These are phyloP conservation scores for Volutella citrinella DNA, from an alignment of 2,329 filamentous ascomycete species.

Conservation along the genomic window DNA sequence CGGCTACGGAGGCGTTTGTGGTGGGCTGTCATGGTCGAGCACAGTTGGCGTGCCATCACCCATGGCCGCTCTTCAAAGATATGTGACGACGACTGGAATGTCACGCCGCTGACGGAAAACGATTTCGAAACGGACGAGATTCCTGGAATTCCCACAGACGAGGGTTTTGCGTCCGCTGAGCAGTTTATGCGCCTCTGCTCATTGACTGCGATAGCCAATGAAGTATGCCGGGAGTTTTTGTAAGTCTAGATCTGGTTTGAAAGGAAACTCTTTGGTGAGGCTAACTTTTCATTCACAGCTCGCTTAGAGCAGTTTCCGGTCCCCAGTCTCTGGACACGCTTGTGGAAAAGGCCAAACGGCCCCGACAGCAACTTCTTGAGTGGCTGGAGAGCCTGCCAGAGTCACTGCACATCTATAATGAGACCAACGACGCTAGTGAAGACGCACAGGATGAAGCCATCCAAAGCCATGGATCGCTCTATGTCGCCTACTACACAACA, in stretches of 20 bases:
- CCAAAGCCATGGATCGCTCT: constrained; percentile 10
- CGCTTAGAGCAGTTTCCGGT: constrained; percentile 12
- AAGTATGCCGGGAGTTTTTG: constrained; percentile 13
- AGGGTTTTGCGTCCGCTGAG: constrained; percentile 3
- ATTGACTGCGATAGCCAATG: constrained; percentile 10
- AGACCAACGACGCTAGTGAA: too few relatives aligned
- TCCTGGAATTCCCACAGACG: too few relatives aligned
- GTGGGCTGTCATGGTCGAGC: constrained; percentile 16
- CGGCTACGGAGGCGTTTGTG: constrained; percentile 14
- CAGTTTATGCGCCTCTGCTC: constrained; percentile 13
- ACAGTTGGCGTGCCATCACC: constrained; percentile 17
- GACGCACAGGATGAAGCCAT: constrained; percentile 6
- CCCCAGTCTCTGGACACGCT: constrained; percentile 6
- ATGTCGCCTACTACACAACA: constrained; percentile 13
- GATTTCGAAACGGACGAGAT: constrained; percentile 6
- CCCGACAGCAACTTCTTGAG: constrained; percentile 8
- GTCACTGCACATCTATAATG: constrained; percentile 5
- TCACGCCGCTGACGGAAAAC: constrained; percentile 6
- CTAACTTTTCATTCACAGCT: constrained; percentile 4
- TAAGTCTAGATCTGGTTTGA: constrained; percentile 4
- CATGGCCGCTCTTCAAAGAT: constrained; percentile 15
- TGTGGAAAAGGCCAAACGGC: constrained; percentile 3
- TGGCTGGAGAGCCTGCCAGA: constrained; percentile 12
- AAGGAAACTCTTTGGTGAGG: background rate
- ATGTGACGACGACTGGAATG: constrained; percentile 16